A percentile compares a stretch with the other conserved stretches of the same genome.
Conservation (phyloP, 495 filamentous ascomycete genomes). For the Tuber calosporum region DNA sequence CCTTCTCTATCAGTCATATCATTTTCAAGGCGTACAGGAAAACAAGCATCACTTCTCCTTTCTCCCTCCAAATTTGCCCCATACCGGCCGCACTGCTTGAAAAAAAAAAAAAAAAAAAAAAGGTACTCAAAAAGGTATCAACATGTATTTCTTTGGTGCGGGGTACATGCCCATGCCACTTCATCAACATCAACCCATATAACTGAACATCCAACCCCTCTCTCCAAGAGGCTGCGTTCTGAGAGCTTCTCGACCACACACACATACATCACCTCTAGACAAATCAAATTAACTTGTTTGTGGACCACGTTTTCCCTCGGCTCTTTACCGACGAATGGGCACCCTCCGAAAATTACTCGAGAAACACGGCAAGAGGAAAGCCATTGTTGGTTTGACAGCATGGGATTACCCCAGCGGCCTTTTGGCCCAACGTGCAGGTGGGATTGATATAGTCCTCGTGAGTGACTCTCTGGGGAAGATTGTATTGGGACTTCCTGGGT, state of each 20-base stretch:
- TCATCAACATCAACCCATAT: conserved; percentile 4
- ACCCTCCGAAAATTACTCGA: conserved; percentile 32
- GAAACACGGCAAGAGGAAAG: conserved; percentile 28
- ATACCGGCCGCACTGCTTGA: not conserved
- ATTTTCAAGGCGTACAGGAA: conserved; percentile 5
- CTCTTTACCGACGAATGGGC: not conserved
- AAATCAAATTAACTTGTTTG: not conserved
- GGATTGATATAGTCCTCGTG: conserved; percentile 87
- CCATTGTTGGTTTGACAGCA: conserved; percentile 57
- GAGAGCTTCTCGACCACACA: not conserved
- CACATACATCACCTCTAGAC: not conserved
- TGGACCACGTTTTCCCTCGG: conserved; percentile 20
- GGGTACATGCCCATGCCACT: conserved; percentile 23
- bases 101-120: not conserved
- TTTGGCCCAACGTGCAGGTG: conserved; percentile 80
- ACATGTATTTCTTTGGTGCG: conserved; percentile 24
- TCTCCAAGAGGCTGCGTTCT: not conserved
- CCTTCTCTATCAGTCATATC: not conserved
- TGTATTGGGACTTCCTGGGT: conserved; percentile 82
- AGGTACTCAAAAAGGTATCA: conserved; percentile 6
- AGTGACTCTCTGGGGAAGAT: conserved; percentile 98
- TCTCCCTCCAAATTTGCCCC: not conserved
- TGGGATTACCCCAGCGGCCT: conserved; percentile 93
- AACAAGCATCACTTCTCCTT: not conserved
- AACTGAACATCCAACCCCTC: conserved; percentile 5